phyloP scores from a whole-genome alignment of 305 asterid species.

The Rubia balearica region DNA sequence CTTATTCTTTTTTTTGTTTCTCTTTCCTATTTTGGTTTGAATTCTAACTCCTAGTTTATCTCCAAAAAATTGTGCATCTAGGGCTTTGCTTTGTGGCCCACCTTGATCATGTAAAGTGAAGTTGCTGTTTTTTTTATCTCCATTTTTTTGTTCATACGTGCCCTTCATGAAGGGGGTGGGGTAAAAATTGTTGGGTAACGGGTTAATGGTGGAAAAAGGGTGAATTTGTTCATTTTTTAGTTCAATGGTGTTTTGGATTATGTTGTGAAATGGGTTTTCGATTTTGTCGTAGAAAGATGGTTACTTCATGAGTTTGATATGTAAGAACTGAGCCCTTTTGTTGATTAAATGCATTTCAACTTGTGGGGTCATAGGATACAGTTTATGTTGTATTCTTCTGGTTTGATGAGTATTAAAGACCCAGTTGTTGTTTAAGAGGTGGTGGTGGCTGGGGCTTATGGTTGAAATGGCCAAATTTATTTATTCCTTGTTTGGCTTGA shows the following conservation, averaged over 20 bases:
- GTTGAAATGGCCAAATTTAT: not conserved
- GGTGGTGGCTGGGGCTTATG: not conserved
- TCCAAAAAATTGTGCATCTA: constrained; percentile 2
- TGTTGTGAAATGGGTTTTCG: not conserved
- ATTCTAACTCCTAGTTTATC: constrained; percentile 1
- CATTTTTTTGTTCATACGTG: not conserved
- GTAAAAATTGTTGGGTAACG: not conserved
- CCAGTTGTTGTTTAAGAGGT: not conserved
- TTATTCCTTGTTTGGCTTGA: not conserved
- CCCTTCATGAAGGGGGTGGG: not conserved
- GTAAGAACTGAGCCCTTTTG: too few species aligned
- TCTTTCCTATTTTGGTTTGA: not conserved
- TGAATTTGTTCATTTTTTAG: not conserved
- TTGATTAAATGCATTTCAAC: not conserved
- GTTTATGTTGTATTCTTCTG: constrained; percentile 2
- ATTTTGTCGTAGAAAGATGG: not conserved
- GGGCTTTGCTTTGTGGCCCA: constrained; percentile 15
- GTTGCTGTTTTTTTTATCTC: not conserved
- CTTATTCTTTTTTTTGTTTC: not conserved
- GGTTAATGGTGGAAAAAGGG: constrained; percentile 1
- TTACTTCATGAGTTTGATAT: not conserved
- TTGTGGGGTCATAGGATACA: not conserved
- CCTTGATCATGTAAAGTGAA: constrained; percentile 16
- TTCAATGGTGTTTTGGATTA: not conserved
- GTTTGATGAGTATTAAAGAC: not conserved